These are phyloP conservation scores for Colletotrichum sp. DNA, from an alignment of 2,329 filamentous ascomycete species.

Conservation along the genomic window DNA sequence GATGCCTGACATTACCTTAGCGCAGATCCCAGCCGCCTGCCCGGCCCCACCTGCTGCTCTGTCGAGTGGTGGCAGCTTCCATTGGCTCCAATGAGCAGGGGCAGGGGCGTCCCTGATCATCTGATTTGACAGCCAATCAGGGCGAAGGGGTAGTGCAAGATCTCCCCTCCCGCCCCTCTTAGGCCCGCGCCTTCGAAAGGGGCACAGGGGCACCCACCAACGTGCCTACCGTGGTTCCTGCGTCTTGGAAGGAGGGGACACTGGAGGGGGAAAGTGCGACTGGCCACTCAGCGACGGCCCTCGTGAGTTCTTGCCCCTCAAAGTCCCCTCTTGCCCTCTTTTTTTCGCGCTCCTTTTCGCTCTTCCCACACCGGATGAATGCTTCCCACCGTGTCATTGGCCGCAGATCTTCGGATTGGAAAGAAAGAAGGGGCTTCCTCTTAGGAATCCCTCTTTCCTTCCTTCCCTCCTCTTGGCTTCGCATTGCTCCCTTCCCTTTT, in stretches of 20 bases:
- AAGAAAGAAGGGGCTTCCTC: background rate
- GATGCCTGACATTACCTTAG: conserved; percentile 15
- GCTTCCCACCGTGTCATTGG: background rate
- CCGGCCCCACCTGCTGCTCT: background rate
- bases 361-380: background rate
- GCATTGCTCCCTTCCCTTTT: background rate
- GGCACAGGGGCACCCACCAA: background rate
- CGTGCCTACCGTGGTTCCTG: background rate
- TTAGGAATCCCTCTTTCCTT: background rate
- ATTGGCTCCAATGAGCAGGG: background rate
- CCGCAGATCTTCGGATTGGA: conserved; percentile 3
- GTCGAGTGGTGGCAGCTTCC: background rate
- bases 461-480: background rate
- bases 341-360: background rate
- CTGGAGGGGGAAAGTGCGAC: background rate
- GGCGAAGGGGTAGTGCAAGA: background rate
- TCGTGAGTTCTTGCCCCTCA: background rate
- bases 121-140: background rate
- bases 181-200: background rate
- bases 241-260: background rate
- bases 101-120: background rate
- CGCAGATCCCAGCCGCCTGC: conserved; percentile 15
- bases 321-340: background rate
- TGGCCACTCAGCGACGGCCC: background rate
- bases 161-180: background rate